These are phyloP conservation scores for Aspergillus brunneoviolaceus DNA, from an alignment of 2,329 filamentous ascomycete genomes.

Conservation along the genomic window DNA sequence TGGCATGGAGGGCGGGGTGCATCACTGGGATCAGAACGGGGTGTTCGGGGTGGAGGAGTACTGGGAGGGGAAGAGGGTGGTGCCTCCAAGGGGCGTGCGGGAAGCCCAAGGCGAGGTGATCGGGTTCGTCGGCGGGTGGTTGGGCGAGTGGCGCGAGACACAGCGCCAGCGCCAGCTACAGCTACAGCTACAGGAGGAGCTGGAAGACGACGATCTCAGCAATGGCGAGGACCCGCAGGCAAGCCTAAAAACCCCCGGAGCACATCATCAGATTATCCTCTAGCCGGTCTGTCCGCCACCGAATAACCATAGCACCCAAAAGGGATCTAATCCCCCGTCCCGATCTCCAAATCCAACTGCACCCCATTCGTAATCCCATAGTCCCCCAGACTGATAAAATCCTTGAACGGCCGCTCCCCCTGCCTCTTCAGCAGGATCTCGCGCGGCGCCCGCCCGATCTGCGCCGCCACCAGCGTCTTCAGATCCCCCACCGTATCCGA, in stretches of 20 bases:
- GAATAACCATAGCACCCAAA: background rate
- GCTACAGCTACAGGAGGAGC: too few relatives aligned
- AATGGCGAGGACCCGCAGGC: background rate
- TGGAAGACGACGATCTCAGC: background rate
- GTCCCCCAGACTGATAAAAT: slow-evolving; percentile 80
- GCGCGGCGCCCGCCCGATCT: slow-evolving; percentile 83
- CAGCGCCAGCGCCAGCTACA: too few relatives aligned
- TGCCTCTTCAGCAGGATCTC: slow-evolving; percentile 92
- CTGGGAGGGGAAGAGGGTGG: slow-evolving; percentile 52
- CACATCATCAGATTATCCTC: background rate
- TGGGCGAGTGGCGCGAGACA: slow-evolving; percentile 55
- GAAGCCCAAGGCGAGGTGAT: slow-evolving; percentile 60
- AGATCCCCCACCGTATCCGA: slow-evolving; percentile 66
- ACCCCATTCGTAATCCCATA: slow-evolving; percentile 95
- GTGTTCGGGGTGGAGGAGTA: slow-evolving; percentile 6
- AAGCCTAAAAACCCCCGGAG: too few relatives aligned
- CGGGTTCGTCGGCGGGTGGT: slow-evolving; percentile 65
- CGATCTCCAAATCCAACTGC: slow-evolving; percentile 52
- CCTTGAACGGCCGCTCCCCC: slow-evolving; percentile 90
- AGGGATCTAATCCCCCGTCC: slow-evolving; percentile 44
- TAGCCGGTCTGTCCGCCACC: background rate
- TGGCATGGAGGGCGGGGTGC: slow-evolving; percentile 60
- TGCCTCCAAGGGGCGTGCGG: slow-evolving; percentile 50
- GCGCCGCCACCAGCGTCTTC: slow-evolving; percentile 65
- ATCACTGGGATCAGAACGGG: slow-evolving; percentile 60